phyloP scores from a whole-genome alignment of 352 stramenopile genomes.

The Phytopythium helicoides region DNA sequence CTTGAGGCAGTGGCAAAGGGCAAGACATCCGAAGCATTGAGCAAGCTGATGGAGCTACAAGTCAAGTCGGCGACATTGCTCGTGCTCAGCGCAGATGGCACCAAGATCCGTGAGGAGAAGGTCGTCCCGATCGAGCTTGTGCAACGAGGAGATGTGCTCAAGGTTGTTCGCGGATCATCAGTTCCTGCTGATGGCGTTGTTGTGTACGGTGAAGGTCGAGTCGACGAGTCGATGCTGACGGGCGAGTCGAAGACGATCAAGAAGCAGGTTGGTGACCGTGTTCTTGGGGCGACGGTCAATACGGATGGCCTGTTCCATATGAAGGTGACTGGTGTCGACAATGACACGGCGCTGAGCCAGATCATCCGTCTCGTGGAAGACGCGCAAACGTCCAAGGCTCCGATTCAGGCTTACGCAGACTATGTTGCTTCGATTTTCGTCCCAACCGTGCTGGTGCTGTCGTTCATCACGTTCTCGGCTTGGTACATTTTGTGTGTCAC shows the following conservation, averaged over 20 bases:
- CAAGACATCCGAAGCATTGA: slow-evolving; percentile 94
- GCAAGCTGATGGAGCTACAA: slow-evolving; percentile 95
- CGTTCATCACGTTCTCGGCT: slow-evolving; percentile 92
- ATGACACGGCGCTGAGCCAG: slow-evolving; percentile 94
- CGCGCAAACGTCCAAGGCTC: slow-evolving; percentile 96
- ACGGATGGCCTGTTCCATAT: slow-evolving; percentile 91
- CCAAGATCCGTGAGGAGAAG: slow-evolving; percentile 63
- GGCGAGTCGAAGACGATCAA: slow-evolving; percentile 94
- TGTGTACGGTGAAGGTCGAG: slow-evolving; percentile 83
- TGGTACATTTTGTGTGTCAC: slow-evolving; percentile 90
- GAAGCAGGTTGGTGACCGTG: slow-evolving; percentile 83
- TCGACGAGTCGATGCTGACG: slow-evolving; percentile 96
- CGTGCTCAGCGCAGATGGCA: slow-evolving; percentile 64
- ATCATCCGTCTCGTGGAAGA: slow-evolving; percentile 99
- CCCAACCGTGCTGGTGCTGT: slow-evolving; percentile 92
- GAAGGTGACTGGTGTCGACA: slow-evolving; percentile 91
- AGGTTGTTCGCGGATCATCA: slow-evolving; percentile 90
- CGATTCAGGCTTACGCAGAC: slow-evolving; percentile 98
- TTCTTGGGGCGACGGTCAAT: slow-evolving; percentile 93
- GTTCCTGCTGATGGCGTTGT: slow-evolving; percentile 94
- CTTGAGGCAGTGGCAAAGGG: slow-evolving; percentile 93
- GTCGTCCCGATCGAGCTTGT: slow-evolving; percentile 86
- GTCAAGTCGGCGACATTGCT: slow-evolving; percentile 94
- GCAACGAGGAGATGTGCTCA: slow-evolving; percentile 91
- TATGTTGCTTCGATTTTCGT: slow-evolving; percentile 96